These are phyloP conservation scores for Musa itinerans DNA, from an alignment of 176 grass and related monocot genomes.

Conservation along the genomic window DNA sequence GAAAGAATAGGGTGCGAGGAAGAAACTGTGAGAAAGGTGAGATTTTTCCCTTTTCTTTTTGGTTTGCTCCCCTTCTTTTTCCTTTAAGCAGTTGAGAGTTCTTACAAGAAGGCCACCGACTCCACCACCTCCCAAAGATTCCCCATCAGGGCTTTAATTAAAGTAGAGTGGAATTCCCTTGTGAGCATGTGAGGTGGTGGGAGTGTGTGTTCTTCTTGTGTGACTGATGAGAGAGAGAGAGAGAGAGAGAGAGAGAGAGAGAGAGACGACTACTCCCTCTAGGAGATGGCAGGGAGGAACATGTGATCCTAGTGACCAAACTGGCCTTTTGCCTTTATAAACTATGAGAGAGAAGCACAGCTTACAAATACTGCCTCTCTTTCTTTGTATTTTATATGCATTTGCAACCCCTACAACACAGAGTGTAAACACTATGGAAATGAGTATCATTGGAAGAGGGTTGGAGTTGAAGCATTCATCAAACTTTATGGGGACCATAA, in stretches of 20 bases:
- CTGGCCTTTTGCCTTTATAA: too few species aligned
- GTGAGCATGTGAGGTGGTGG: not conserved
- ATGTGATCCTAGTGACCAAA: too few species aligned
- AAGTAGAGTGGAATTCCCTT: constrained; percentile 28
- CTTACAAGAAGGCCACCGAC: not conserved
- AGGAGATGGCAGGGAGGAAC: not conserved
- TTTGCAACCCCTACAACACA: too few species aligned
- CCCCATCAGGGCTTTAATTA: constrained; percentile 29
- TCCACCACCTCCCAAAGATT: constrained; percentile 51
- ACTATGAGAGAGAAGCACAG: too few species aligned
- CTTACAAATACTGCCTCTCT: too few species aligned
- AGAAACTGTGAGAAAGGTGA: constrained; percentile 17
- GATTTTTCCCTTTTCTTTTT: constrained; percentile 7
- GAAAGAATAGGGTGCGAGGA: not conserved
- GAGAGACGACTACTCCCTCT: too few species aligned
- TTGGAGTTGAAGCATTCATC: too few species aligned
- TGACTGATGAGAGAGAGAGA: not conserved
- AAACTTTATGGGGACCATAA: too few species aligned
- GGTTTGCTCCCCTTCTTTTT: constrained; percentile 14
- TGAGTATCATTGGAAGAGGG: too few species aligned
- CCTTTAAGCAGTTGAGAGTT: constrained; percentile 2
- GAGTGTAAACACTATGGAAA: too few species aligned
- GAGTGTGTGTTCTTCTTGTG: not conserved
- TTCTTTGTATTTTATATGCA: too few species aligned
- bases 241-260: not conserved